Base-by-base conservation (phyloP, 2,329 filamentous ascomycete species). In the Aspergillus clavatus region DNA sequence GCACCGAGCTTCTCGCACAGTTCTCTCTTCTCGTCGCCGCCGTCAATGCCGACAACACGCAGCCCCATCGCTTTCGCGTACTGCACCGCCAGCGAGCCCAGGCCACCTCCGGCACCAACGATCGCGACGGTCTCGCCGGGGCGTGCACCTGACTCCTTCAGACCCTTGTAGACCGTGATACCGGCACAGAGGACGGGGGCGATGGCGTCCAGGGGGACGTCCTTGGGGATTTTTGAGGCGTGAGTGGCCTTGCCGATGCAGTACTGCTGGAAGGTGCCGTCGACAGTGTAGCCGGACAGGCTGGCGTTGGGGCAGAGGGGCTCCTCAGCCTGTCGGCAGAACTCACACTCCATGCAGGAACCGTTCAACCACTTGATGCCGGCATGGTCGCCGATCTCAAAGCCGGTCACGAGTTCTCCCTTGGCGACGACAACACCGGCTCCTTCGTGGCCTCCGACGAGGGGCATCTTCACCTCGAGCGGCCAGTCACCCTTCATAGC, bases 351-450 rank as follows among this genome's bases (percentile, higher is more conserved):
- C 51, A 95, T 75, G 71, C 91, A 96, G 38, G 86, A 84, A 53
- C 88, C 87, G 70, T 95, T 93, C 62, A 96, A 77, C 89, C 89
- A 96, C 52, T 89, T 95, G 70, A 97, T 80, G 65, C 91, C 91
- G 50, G 83, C 91, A 60, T 89, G 75, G 62, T 95, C 89, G 57
- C 90, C 90, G 59, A 95, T 76, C 65, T 89, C 73, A 50, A 95
- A 72, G 58, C 93, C 87, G 3, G 78, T 72, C 53, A 93, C 89
- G 27, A 94, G 79, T 14, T 84, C 75, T 58, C 90, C 90, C 52
- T 79, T 79, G 41, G 86, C 83, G 26, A 96, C 89, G 28, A 95
- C 86, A 40, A 90, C 71, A 65, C 90, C 89, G 22, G 88, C 89
- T 60, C 89, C 81, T 66, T 83, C 80, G 66, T 83, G 84, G 38